These are phyloP conservation scores for Trichosporon asahii DNA, from an alignment of 1,284 basidiomycete genomes.

Conservation along the genomic window DNA sequence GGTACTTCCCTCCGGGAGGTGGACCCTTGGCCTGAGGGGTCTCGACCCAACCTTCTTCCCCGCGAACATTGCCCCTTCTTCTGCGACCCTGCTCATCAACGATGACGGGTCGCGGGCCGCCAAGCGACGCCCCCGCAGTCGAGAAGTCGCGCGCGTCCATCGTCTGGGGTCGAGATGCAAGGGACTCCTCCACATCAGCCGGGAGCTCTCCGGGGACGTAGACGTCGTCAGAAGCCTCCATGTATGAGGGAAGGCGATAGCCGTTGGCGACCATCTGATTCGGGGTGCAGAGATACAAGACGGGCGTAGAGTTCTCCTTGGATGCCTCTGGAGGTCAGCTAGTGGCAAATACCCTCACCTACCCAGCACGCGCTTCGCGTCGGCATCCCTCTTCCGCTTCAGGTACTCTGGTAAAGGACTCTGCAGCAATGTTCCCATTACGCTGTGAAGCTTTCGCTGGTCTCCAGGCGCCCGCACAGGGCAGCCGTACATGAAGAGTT, in stretches of 20 bases:
- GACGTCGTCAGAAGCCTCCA: conserved; percentile 52
- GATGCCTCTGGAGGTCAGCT: conserved; percentile 14
- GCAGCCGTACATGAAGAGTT: conserved; percentile 83
- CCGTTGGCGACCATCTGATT: conserved; percentile 88
- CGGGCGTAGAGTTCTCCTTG: conserved; percentile 51
- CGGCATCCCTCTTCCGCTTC: conserved; percentile 67
- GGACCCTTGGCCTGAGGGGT: conserved; percentile 58
- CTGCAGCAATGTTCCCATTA: conserved; percentile 73
- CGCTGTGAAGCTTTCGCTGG: conserved; percentile 74
- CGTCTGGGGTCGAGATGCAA: conserved; percentile 7
- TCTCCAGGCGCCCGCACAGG: conserved; percentile 88
- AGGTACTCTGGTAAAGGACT: conserved; percentile 64
- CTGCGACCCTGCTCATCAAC: conserved; percentile 21
- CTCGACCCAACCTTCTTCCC: conserved; percentile 64
- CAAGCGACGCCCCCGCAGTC: background rate
- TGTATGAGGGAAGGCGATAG: conserved; percentile 76
- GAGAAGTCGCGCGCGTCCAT: background rate
- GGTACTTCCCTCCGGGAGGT: conserved; percentile 36
- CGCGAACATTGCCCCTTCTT: conserved; percentile 56
- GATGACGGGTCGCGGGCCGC: conserved; percentile 8
- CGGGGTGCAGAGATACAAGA: conserved; percentile 67
- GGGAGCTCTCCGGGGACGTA: conserved; percentile 35
- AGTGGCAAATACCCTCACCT: conserved; percentile 13
- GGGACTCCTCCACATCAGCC: conserved; percentile 11
- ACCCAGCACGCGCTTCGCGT: conserved; percentile 36